Conservation (phyloP, 768 basidiomycete genomes). For the Boletus sp. region DNA sequence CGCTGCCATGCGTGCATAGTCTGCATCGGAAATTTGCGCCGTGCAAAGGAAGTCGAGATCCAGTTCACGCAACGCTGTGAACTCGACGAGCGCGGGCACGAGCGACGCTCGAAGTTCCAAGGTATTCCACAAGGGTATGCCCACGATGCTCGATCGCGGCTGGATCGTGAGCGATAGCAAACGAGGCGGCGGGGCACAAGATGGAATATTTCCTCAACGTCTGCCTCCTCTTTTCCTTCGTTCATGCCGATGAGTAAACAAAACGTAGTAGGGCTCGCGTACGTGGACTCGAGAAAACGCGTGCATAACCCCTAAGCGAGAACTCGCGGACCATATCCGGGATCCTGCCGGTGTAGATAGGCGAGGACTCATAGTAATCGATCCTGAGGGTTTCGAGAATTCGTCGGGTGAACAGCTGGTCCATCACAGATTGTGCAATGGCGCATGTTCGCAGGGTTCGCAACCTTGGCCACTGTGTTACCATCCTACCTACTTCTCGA, state of each 20-base stretch:
- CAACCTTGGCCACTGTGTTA: slow-evolving; percentile 14
- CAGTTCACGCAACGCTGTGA: slow-evolving; percentile 12
- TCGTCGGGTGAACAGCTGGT: slow-evolving; percentile 1
- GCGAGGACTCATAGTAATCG: slow-evolving; percentile 6
- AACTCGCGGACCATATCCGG: slow-evolving; percentile 13
- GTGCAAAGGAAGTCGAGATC: slow-evolving; percentile 19
- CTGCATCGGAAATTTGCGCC: slow-evolving; percentile 5
- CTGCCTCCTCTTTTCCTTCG: not conserved
- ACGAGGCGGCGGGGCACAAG: slow-evolving; percentile 12
- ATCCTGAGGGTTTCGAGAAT: slow-evolving; percentile 13
- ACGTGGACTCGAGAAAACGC: slow-evolving; percentile 6
- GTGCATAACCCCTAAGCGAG: slow-evolving; percentile 8
- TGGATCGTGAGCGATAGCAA: slow-evolving; percentile 6
- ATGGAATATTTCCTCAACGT: slow-evolving; percentile 4
- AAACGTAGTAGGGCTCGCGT: slow-evolving; percentile 12
- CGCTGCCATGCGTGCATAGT: slow-evolving; percentile 9
- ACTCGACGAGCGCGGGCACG: slow-evolving; percentile 11
- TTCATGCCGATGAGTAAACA: slow-evolving; percentile 7
- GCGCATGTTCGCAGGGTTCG: slow-evolving; percentile 10
- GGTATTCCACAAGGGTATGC: not conserved
- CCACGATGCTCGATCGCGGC: not conserved
- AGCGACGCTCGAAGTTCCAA: slow-evolving; percentile 1
- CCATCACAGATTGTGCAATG: slow-evolving; percentile 14
- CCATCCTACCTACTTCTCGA: slow-evolving; percentile 14
- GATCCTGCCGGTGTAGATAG: slow-evolving; percentile 11